These are phyloP conservation scores for Dothideomycetes sp. DNA, from an alignment of 2,329 filamentous ascomycete genomes.

Conservation along the genomic window DNA sequence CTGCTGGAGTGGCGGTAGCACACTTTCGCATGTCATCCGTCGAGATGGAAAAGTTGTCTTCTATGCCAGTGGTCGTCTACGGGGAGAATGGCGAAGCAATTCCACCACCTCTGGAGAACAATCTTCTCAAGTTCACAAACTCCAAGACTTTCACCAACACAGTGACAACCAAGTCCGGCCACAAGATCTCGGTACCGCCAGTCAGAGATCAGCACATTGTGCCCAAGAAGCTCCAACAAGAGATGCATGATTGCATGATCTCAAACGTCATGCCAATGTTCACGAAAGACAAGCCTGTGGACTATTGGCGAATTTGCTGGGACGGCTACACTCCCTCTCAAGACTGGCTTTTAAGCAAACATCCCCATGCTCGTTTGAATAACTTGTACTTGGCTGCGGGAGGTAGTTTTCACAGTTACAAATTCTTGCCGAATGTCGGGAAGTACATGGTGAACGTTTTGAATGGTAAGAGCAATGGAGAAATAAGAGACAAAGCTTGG, in stretches of 20 bases:
- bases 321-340: constrained; percentile 54
- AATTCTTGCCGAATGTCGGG: constrained; percentile 53
- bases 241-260: constrained; percentile 27
- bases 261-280: constrained; percentile 27
- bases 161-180: constrained; percentile 37
- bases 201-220: constrained; percentile 35
- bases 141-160: constrained; percentile 51
- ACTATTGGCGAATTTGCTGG: constrained; percentile 45
- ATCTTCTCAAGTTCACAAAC: constrained; percentile 52
- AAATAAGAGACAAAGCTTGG: constrained; percentile 29
- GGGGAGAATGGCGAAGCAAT: constrained; percentile 40
- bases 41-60: constrained; percentile 40
- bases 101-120: constrained; percentile 38
- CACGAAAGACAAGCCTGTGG: constrained; percentile 25
- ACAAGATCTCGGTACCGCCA: constrained; percentile 45
- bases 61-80: constrained; percentile 46
- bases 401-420: constrained; percentile 57
- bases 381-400: constrained; percentile 53
- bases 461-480: constrained; percentile 27
- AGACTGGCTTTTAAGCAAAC: constrained; percentile 50
- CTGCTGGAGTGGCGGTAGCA: constrained; percentile 51
- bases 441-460: constrained; percentile 45
- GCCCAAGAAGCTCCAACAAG: constrained; percentile 33
- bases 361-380: constrained; percentile 39
- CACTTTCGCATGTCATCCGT: constrained; percentile 45